phyloP scores from a whole-genome alignment of 192 early-diverging fungal genomes.

The Backusella tarrabulga region DNA sequence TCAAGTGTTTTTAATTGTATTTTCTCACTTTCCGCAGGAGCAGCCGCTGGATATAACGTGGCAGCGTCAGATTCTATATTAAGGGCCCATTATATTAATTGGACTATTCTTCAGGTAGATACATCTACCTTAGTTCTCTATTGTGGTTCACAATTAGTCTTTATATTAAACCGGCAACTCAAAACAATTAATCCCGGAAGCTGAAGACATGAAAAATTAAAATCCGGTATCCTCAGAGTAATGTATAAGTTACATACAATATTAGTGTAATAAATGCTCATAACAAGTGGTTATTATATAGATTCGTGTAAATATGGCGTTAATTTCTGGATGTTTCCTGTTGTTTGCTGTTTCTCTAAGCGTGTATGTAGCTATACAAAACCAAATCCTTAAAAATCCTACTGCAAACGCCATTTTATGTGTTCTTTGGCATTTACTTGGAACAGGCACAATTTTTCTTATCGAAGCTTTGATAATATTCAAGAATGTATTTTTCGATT shows the following conservation, averaged over 20 bases:
- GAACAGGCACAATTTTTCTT: constrained; percentile 9
- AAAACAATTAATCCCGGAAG: background rate
- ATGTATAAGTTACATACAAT: background rate
- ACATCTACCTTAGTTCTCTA: constrained; percentile 7
- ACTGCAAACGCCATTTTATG: background rate
- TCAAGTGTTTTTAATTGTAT: constrained; percentile 17
- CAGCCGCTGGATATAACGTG: background rate
- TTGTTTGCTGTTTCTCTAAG: constrained; percentile 15
- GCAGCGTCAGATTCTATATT: constrained; percentile 2
- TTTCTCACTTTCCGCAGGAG: constrained; percentile 16
- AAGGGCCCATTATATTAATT: constrained; percentile 14
- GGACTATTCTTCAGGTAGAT: constrained; percentile 15
- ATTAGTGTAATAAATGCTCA: background rate
- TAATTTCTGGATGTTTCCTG: constrained; percentile 17
- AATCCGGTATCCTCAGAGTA: constrained; percentile 14
- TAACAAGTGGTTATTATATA: background rate
- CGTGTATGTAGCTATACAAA: constrained; percentile 22
- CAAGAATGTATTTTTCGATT: constrained; percentile 4
- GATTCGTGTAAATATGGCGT: constrained; percentile 15
- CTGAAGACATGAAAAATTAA: constrained; percentile 12
- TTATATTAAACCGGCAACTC: constrained; percentile 12
- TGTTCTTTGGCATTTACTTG: constrained; percentile 15
- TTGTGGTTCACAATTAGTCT: constrained; percentile 16
- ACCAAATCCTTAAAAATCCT: constrained; percentile 11
- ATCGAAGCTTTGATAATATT: constrained; percentile 20